phyloP scores from a whole-genome alignment of 208 protist species.

The Angomonas ambiguus region DNA sequence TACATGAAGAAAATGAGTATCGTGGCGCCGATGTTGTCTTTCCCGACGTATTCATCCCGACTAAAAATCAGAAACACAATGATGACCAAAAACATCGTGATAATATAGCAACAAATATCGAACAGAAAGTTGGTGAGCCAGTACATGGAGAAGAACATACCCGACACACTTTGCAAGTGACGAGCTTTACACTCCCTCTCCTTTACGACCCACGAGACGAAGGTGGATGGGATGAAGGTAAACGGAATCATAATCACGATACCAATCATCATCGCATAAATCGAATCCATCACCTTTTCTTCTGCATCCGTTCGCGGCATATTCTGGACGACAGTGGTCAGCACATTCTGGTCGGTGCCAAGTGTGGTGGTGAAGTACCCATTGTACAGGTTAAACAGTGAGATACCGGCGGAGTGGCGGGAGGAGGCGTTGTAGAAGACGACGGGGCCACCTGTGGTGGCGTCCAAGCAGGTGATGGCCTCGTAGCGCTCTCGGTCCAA shows the following conservation, averaged over 20 bases:
- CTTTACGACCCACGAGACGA: slow-evolving; percentile 45
- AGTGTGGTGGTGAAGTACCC: slow-evolving; percentile 16
- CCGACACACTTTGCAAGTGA: slow-evolving; percentile 58
- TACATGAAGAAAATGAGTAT: slow-evolving; percentile 49
- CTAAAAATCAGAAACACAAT: slow-evolving; percentile 41
- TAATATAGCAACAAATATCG: slow-evolving; percentile 41
- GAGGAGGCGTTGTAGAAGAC: slow-evolving; percentile 59
- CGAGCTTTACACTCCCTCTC: slow-evolving; percentile 47
- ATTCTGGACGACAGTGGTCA: slow-evolving; percentile 7
- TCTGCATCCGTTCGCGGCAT: slow-evolving; percentile 19
- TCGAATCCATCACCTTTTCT: slow-evolving; percentile 12
- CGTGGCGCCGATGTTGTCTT: slow-evolving; percentile 27
- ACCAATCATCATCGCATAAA: slow-evolving; percentile 36
- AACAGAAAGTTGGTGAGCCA: slow-evolving; percentile 69
- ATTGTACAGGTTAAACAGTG: slow-evolving; percentile 32
- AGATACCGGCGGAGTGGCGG: slow-evolving; percentile 35
- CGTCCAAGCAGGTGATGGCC: slow-evolving; percentile 31
- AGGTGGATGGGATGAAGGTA: slow-evolving; percentile 64
- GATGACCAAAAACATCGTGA: slow-evolving; percentile 44
- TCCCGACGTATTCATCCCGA: slow-evolving; percentile 36
- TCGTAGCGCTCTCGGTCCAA: slow-evolving; percentile 30
- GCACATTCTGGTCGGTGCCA: not conserved
- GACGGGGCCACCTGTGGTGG: slow-evolving; percentile 3
- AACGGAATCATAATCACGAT: slow-evolving; percentile 67
- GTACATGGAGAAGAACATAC: slow-evolving; percentile 45